Base-by-base conservation (phyloP, 352 stramenopile genomes). In the Albugo laibachii region DNA sequence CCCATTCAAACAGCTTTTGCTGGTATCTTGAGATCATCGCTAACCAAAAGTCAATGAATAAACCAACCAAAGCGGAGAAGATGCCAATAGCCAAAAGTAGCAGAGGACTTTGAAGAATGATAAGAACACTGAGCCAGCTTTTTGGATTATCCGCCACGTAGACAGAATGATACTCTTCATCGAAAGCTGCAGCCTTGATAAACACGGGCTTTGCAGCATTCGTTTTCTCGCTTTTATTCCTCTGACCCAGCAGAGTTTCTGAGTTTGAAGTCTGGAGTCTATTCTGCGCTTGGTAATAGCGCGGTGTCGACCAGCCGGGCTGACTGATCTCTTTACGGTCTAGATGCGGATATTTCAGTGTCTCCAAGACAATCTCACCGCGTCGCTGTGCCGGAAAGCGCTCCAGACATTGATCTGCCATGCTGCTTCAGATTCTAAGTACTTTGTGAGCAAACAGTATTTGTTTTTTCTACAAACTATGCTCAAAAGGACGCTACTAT, bases 141-240 rank as follows among this genome's bases (percentile, higher is more conserved):
- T 46, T 60, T 1, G 71, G 69, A 48, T 81, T 73, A 49, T 65
- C 56, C 0, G 71, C 60, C 36, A 87, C 64, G 55, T 87, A 87
- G n/a, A 77, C 64, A 42, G 75, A 83, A 54, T 87, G 75, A 47
- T 81, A 70, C 47, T 74, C 66, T 38, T 66, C 62, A 47, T 87
- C 61, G 41, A 84, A 87, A 11, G 62, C 68, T 19, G 65, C 49
- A 12, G 64, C 58, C 50, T 83, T 83, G 40, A 57, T 59, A 53
- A 74, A 73, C 24, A 36, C 21, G 2, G 41, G 6, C 14, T 15
- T 18, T 14, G 40, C 21, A 13, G 36, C 19, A 39, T 16, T 35
- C n/a, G 24, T 13, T n/a, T 24, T 36, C 31, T 43, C 50, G n/a
- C 44, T 21, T 50, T 36, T 42, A 46, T 1, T 14, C 24, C 13